phyloP scores from a whole-genome alignment of 73 alveolate genomes.

The Paraurostyla sp. region DNA sequence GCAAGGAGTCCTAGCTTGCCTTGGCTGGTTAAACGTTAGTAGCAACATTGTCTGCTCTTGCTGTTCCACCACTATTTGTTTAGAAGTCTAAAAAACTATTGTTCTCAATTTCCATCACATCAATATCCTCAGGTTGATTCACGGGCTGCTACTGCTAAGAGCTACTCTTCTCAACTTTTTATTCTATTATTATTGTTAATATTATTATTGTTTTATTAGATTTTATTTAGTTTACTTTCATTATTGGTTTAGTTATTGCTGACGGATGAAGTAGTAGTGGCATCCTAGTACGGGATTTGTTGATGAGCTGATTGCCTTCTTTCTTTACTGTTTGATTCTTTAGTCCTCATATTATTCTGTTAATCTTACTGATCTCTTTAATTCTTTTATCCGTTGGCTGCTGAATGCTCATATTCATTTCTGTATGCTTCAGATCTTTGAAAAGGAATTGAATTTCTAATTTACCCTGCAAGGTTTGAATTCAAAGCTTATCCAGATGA shows the following conservation, averaged over 20 bases:
- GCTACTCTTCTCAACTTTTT: background rate
- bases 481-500: conserved; percentile 44
- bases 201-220: background rate
- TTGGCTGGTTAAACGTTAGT: background rate
- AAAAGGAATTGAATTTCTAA: conserved; percentile 53
- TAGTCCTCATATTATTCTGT: background rate
- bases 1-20: background rate
- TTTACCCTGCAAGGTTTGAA: conserved; percentile 35
- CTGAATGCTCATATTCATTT: conserved; percentile 1
- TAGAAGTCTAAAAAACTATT: conserved; percentile 49
- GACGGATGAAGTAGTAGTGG: conserved; percentile 17
- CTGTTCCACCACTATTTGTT: conserved; percentile 19
- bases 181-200: conserved; percentile 23
- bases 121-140: conserved; percentile 42
- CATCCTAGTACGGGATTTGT: background rate
- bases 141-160: background rate
- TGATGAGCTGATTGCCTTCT: background rate
- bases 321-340: background rate
- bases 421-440: conserved; percentile 27
- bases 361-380: background rate
- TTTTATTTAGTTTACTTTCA: conserved; percentile 40
- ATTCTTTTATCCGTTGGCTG: background rate
- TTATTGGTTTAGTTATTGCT: conserved; percentile 24
- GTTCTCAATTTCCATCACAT: conserved; percentile 40
- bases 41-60: no score